Conservation (phyloP, 306 rosid genomes). For the Boehmeria nivea region DNA sequence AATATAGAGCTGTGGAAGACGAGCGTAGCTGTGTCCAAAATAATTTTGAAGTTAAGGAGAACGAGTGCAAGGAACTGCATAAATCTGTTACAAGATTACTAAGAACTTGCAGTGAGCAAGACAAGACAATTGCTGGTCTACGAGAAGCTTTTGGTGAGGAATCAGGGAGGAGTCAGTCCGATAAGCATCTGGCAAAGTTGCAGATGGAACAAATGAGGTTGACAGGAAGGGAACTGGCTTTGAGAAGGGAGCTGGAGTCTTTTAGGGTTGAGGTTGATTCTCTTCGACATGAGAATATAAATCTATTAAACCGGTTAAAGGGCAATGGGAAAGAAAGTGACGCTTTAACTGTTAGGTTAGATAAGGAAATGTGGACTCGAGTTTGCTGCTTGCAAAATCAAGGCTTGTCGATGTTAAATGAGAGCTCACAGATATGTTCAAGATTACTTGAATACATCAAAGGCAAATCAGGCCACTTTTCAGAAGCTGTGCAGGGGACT, state of each 20-base stretch:
- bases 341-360: constrained; percentile 64
- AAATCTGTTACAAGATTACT: constrained; percentile 65
- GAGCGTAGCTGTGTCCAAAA: constrained; percentile 45
- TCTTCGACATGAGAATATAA: constrained; percentile 84
- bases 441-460: constrained; percentile 55
- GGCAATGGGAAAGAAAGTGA: constrained; percentile 58
- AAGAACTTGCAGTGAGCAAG: constrained; percentile 87
- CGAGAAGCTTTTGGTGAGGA: constrained; percentile 51
- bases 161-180: constrained; percentile 40
- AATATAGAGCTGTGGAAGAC: constrained; percentile 51
- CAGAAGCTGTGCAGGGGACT: constrained; percentile 27
- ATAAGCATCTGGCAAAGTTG: constrained; percentile 51
- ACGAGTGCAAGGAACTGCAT: constrained; percentile 74
- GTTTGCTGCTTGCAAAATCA: constrained; percentile 72
- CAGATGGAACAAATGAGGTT: constrained; percentile 80
- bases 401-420: constrained; percentile 69
- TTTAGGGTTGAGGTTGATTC: constrained; percentile 73
- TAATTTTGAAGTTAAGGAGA: constrained; percentile 70
- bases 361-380: constrained; percentile 64
- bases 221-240: constrained; percentile 64
- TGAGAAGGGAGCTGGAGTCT: constrained; percentile 77
- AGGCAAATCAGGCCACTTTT: constrained; percentile 43
- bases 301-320: constrained; percentile 59
- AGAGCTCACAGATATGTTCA: constrained; percentile 59
- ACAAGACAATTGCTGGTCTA: constrained; percentile 72